phyloP scores from a whole-genome alignment of 2,329 filamentous ascomycete genomes.

The Tothia fuscella region DNA sequence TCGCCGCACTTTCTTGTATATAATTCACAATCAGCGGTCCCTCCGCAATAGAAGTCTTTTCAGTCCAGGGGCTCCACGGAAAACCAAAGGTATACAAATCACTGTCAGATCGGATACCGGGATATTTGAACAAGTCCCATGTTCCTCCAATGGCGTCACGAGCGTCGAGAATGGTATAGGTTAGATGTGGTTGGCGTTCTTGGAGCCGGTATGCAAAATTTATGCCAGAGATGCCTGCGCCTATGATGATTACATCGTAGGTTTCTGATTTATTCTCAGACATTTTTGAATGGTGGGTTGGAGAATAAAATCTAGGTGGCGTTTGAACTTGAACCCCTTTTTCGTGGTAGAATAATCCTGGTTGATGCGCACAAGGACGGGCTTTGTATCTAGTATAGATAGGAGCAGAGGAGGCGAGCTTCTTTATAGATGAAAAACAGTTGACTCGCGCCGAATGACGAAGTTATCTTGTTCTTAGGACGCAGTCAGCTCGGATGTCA shows the following conservation, averaged over 20 bases:
- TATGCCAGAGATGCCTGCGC: slow-evolving; percentile 64
- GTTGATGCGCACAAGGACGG: no score
- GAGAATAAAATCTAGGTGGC: no score
- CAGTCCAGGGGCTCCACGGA: slow-evolving; percentile 55
- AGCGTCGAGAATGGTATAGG: slow-evolving; percentile 56
- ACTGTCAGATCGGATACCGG: slow-evolving; percentile 49
- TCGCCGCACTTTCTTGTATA: slow-evolving; percentile 29
- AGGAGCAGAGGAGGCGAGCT: no score
- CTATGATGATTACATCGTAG: slow-evolving; percentile 48
- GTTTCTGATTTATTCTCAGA: no score
- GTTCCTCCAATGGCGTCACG: slow-evolving; percentile 59
- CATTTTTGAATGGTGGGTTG: no score
- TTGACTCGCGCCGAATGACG: no score
- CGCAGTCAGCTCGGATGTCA: no score
- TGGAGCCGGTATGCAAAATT: slow-evolving; percentile 61
- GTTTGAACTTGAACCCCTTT: no score
- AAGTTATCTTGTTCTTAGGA: no score
- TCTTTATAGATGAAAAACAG: no score
- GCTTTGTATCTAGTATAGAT: no score
- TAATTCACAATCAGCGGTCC: slow-evolving; percentile 33
- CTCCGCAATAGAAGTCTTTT: slow-evolving; percentile 29
- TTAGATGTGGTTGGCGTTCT: slow-evolving; percentile 39
- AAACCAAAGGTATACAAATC: slow-evolving; percentile 46
- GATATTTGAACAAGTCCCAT: slow-evolving; percentile 68
- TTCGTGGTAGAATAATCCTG: no score